Evolutionary conservation across 768 basidiomycete genomes (phyloP).

Genomic region (Mycena leptocephala): DNA sequence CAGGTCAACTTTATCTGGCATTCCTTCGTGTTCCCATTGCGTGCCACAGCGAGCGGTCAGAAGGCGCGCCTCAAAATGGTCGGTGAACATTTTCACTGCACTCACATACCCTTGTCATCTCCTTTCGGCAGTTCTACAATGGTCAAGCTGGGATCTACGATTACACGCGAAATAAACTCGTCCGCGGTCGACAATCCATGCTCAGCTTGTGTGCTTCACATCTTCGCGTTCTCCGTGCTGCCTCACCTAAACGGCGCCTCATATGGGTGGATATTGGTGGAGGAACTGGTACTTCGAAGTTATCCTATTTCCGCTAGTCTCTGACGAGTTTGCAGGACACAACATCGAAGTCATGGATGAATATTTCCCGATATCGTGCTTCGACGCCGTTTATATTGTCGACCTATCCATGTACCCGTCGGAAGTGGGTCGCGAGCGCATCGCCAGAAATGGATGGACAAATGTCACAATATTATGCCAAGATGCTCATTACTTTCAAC

Average conservation of each 20-base stretch:
- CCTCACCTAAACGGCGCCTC: conserved; percentile 43
- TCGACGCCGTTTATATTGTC: conserved; percentile 80
- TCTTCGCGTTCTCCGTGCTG: conserved; percentile 62
- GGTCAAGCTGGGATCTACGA: not conserved
- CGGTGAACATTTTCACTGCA: not conserved
- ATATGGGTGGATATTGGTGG: conserved; percentile 15
- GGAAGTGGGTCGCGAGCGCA: not conserved
- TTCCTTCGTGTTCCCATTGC: not conserved
- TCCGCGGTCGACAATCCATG: conserved; percentile 28
- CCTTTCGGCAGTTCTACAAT: not conserved
- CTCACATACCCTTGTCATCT: not conserved
- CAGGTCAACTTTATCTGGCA: not conserved
- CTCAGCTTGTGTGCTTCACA: conserved; percentile 72
- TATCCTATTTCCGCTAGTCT: not conserved
- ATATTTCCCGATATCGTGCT: conserved; percentile 69
- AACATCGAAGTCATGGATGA: conserved; percentile 85
- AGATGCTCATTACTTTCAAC: conserved; percentile 1
- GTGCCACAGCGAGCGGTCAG: not conserved
- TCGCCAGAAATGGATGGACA: not conserved
- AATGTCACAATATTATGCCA: not conserved
- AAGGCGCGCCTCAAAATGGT: not conserved
- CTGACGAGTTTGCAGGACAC: conserved; percentile 41
- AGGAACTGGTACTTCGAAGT: not conserved
- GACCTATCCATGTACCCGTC: conserved; percentile 50
- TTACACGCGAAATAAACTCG: not conserved